These are phyloP conservation scores for Lentinula boryana DNA, from an alignment of 768 basidiomycete species.

Conservation along the genomic window DNA sequence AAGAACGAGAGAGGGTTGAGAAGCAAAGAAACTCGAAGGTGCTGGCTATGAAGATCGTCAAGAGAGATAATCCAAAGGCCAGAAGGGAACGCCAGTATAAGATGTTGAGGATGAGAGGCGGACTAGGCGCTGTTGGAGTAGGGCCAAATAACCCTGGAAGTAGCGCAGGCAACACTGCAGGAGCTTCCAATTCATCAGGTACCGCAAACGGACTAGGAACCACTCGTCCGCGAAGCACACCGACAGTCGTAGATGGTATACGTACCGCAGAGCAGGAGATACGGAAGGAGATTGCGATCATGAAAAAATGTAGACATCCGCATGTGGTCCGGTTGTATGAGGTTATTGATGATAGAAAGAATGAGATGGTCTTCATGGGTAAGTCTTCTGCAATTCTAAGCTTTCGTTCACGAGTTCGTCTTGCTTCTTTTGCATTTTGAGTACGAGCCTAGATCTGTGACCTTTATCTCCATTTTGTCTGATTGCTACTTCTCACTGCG, in stretches of 20 bases:
- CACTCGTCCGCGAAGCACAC: constrained; percentile 23
- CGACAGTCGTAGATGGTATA: constrained; percentile 53
- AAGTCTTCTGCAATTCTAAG: constrained; percentile 24
- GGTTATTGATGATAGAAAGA: constrained; percentile 89
- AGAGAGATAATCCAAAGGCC: constrained; percentile 64
- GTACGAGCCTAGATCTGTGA: neutral
- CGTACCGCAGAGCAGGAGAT: constrained; percentile 79
- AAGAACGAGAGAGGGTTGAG: neutral
- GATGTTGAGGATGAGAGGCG: constrained; percentile 1
- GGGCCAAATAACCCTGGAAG: constrained; percentile 28
- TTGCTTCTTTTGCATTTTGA: constrained; percentile 2
- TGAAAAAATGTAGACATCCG: constrained; percentile 93
- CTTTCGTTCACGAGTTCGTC: constrained; percentile 1
- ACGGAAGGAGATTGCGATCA: constrained; percentile 92
- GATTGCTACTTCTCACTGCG: too few species aligned
- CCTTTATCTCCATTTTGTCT: too few species aligned
- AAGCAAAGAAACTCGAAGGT: neutral
- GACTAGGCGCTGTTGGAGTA: neutral
- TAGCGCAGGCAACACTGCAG: constrained; percentile 22
- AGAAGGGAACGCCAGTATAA: constrained; percentile 31
- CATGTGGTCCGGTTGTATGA: constrained; percentile 88
- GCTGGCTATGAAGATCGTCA: constrained; percentile 78
- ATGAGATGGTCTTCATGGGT: constrained; percentile 93
- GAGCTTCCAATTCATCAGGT: constrained; percentile 25
- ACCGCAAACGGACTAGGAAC: constrained; percentile 27